Evolutionary conservation across 495 filamentous ascomycete genomes (phyloP).

Genomic region (Penicillium samsonianum): DNA sequence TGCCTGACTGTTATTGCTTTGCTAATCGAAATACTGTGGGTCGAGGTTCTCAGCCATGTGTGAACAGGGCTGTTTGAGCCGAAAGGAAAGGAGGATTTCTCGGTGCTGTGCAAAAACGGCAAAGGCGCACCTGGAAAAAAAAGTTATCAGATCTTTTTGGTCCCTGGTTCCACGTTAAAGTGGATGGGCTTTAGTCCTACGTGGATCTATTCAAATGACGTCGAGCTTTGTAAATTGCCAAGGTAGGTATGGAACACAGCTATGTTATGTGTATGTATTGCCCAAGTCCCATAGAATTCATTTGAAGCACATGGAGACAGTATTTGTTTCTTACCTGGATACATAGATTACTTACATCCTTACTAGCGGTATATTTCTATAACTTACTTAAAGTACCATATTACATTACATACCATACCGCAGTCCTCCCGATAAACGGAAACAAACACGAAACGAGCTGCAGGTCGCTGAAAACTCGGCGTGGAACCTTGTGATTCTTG

Average conservation of each 20-base stretch:
- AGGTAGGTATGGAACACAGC: neutral
- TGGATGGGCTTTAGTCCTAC: neutral
- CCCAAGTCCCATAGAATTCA: neutral
- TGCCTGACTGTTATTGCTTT: neutral
- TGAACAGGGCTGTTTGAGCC: neutral
- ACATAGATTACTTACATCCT: neutral
- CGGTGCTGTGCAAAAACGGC: neutral
- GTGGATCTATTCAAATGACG: neutral
- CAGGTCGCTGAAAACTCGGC: slow-evolving; percentile 4
- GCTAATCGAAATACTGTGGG: neutral
- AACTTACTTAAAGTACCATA: neutral
- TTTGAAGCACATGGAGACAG: neutral
- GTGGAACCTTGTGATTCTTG: neutral
- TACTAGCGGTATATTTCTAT: slow-evolving; percentile 2
- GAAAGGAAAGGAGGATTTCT: neutral
- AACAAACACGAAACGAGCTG: neutral
- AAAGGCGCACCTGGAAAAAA: neutral
- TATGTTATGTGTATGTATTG: neutral
- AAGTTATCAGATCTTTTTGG: slow-evolving; percentile 12
- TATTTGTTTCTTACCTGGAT: neutral
- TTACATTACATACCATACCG: neutral
- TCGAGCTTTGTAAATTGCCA: neutral
- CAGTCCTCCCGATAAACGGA: neutral
- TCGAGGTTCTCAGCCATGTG: neutral
- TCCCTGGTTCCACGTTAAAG: slow-evolving; percentile 1